These are phyloP conservation scores for Phialophora verrucosa DNA, from an alignment of 2,329 filamentous ascomycete genomes.

Conservation along the genomic window DNA sequence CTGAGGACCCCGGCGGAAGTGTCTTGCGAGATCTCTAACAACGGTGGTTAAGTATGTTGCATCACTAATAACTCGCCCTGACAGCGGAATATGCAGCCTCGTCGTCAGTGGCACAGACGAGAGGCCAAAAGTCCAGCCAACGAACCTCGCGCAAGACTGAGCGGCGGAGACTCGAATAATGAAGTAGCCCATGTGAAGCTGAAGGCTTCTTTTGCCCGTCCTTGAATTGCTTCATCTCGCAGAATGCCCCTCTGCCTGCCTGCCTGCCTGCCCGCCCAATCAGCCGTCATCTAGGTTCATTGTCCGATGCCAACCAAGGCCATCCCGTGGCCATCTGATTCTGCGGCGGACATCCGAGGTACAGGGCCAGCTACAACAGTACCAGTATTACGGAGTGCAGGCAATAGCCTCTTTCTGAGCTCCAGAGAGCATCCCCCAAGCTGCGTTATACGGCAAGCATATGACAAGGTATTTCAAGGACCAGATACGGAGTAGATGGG, in stretches of 20 bases:
- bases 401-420: neutral
- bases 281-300: neutral
- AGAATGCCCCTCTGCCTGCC: neutral
- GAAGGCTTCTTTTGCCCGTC: neutral
- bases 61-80: neutral
- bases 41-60: neutral
- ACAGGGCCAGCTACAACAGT: neutral
- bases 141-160: neutral
- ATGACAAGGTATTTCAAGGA: neutral
- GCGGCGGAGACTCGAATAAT: neutral
- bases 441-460: neutral
- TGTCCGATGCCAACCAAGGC: neutral
- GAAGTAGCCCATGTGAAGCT: neutral
- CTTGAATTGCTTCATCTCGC: neutral
- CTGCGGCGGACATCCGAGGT: neutral
- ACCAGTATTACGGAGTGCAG: neutral
- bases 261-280: neutral
- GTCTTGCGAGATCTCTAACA: neutral
- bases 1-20: neutral
- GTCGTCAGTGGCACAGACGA: constrained; percentile 7
- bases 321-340: neutral
- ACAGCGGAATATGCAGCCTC: constrained; percentile 6
- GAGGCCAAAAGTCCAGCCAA: neutral
- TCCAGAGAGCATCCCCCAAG: neutral
- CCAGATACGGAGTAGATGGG: neutral